Percentiles rank a stretch among this genome's conserved stretches.
These are phyloP conservation scores for Phytophthora nicotianae DNA, from an alignment of 352 stramenopile genomes.

Conservation along the genomic window DNA sequence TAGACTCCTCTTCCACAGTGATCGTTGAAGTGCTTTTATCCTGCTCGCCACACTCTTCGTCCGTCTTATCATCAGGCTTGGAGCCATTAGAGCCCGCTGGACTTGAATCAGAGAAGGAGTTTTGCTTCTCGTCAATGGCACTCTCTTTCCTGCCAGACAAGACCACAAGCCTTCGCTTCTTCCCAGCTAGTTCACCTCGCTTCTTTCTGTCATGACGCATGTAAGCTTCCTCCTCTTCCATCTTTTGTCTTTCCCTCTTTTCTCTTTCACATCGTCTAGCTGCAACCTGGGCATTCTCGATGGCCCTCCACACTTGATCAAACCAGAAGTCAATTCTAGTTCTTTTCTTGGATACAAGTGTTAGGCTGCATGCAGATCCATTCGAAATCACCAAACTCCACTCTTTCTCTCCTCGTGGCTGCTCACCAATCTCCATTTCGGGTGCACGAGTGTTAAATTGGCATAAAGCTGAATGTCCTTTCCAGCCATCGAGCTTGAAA, in stretches of 20 bases:
- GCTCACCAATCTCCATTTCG: slow-evolving; percentile 35
- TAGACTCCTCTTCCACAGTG: slow-evolving; percentile 10
- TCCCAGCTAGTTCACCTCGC: slow-evolving; percentile 9
- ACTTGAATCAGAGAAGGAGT: slow-evolving; percentile 9
- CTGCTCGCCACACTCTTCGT: slow-evolving; percentile 28
- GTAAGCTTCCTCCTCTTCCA: slow-evolving; percentile 27
- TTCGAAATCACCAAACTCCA: slow-evolving; percentile 46
- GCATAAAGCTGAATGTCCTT: slow-evolving; percentile 28
- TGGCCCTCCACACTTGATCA: slow-evolving; percentile 54
- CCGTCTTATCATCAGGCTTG: slow-evolving; percentile 28
- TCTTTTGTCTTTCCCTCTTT: slow-evolving; percentile 20
- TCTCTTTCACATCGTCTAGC: slow-evolving; percentile 23
- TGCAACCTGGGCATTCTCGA: slow-evolving; percentile 31
- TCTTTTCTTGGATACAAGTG: slow-evolving; percentile 47
- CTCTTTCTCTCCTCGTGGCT: slow-evolving; percentile 38
- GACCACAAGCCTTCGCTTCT: slow-evolving; percentile 26
- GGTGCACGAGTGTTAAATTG: slow-evolving; percentile 30
- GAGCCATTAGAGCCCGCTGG: slow-evolving; percentile 6
- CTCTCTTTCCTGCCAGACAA: slow-evolving; percentile 7
- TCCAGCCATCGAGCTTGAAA: slow-evolving; percentile 50
- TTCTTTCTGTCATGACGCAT: slow-evolving; percentile 1
- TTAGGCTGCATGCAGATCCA: slow-evolving; percentile 6
- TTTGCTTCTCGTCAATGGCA: not conserved
- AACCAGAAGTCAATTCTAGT: slow-evolving; percentile 65
- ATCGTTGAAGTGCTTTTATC: slow-evolving; percentile 9